Conservation (phyloP, 2,329 filamentous ascomycete genomes). For the Aureobasidium vineae region DNA sequence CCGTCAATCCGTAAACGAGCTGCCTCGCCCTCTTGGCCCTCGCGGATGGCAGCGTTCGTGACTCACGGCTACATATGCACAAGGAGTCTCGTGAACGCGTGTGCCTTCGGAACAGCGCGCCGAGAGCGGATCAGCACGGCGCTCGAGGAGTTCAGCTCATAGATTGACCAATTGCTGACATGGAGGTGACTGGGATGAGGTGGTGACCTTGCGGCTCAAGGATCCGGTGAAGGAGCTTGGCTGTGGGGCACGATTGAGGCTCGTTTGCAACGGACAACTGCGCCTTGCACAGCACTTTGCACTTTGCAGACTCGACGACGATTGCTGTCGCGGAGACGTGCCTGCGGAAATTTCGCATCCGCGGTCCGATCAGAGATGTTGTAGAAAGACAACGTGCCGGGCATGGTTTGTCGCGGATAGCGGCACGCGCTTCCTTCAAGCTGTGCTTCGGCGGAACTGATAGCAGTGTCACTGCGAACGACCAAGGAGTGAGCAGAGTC, state of each 20-base stretch:
- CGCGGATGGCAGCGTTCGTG: slow-evolving; percentile 7
- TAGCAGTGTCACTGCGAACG: slow-evolving; percentile 4
- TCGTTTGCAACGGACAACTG: slow-evolving; percentile 12
- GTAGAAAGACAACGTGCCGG: slow-evolving; percentile 5
- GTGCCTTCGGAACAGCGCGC: slow-evolving; percentile 14
- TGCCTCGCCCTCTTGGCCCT: not conserved
- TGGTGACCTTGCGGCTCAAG: slow-evolving; percentile 13
- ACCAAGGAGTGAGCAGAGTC: slow-evolving; percentile 3
- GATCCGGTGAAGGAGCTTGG: slow-evolving; percentile 18
- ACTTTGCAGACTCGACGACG: slow-evolving; percentile 10
- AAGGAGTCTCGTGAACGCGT: slow-evolving; percentile 13
- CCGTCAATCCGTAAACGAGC: slow-evolving; percentile 14
- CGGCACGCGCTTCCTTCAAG: slow-evolving; percentile 1
- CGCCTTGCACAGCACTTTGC: slow-evolving; percentile 15
- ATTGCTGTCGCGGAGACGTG: slow-evolving; percentile 6
- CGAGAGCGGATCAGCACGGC: not conserved
- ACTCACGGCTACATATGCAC: slow-evolving; percentile 18
- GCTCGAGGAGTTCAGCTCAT: not conserved
- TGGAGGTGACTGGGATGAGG: not conserved
- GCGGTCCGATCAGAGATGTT: slow-evolving; percentile 18
- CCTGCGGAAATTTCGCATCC: not conserved
- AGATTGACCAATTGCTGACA: slow-evolving; percentile 25
- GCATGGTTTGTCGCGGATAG: slow-evolving; percentile 15
- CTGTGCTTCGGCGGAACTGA: not conserved
- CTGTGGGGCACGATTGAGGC: slow-evolving; percentile 18